These are phyloP conservation scores for Curvularia sp. DNA, from an alignment of 2,329 filamentous ascomycete species.

Conservation along the genomic window DNA sequence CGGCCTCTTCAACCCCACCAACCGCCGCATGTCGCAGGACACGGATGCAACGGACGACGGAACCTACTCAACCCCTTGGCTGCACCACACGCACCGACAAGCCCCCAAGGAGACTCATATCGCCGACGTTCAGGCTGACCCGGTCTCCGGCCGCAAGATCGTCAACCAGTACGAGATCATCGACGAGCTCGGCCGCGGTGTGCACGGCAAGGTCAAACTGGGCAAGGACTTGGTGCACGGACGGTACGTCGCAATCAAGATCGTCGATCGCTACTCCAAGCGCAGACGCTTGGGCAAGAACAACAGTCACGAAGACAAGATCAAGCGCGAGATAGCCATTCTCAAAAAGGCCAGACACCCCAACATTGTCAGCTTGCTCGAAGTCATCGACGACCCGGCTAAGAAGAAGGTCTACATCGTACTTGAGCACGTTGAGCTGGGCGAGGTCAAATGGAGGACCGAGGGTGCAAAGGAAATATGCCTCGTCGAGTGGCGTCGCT, in stretches of 20 bases:
- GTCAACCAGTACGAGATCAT: slow-evolving; percentile 99
- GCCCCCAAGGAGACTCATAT: slow-evolving; percentile 76
- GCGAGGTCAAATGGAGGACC: slow-evolving; percentile 93
- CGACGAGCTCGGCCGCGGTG: slow-evolving; percentile 92
- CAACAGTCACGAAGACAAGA: slow-evolving; percentile 77
- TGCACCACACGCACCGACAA: slow-evolving; percentile 59
- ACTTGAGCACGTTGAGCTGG: slow-evolving; percentile 90
- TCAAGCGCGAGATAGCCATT: slow-evolving; percentile 95
- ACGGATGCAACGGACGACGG: slow-evolving; percentile 45
- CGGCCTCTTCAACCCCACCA: slow-evolving; percentile 55
- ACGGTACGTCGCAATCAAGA: slow-evolving; percentile 94
- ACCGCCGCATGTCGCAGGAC: slow-evolving; percentile 39
- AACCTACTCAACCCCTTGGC: slow-evolving; percentile 59
- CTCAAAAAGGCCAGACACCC: slow-evolving; percentile 97
- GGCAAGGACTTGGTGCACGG: slow-evolving; percentile 79
- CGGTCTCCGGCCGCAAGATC: slow-evolving; percentile 87
- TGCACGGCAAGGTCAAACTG: slow-evolving; percentile 97
- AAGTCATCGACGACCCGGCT: slow-evolving; percentile 96
- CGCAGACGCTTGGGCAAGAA: slow-evolving; percentile 83
- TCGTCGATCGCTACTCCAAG: slow-evolving; percentile 95
- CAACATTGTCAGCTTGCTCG: slow-evolving; percentile 94
- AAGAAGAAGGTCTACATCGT: slow-evolving; percentile 99
- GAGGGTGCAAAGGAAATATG: slow-evolving; percentile 86
- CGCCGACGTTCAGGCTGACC: slow-evolving; percentile 87
- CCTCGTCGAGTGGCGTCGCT: slow-evolving; percentile 78